A percentile compares a stretch with the other conserved stretches of the same genome.
These are phyloP conservation scores for Paxillus rubicundulus DNA, from an alignment of 768 basidiomycete species.

Conservation along the genomic window DNA sequence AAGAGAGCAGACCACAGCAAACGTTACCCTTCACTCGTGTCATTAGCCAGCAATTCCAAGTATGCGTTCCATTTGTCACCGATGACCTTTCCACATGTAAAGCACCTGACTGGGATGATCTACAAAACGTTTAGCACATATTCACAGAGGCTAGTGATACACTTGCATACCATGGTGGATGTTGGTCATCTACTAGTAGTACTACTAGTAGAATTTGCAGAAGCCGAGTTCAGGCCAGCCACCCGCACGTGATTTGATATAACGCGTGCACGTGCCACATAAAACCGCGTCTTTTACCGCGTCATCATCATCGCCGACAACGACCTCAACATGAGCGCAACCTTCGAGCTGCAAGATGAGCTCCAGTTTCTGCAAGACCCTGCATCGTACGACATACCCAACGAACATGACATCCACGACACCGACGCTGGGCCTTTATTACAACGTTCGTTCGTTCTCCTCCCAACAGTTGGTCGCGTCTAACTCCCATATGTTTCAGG, in stretches of 20 bases:
- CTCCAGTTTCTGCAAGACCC: constrained; percentile 61
- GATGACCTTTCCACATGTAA: constrained; percentile 95
- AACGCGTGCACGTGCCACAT: constrained; percentile 27
- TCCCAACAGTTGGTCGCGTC: background rate
- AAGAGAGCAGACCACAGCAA: background rate
- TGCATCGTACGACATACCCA: constrained; percentile 59
- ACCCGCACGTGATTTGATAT: constrained; percentile 4
- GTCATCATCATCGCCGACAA: constrained; percentile 7
- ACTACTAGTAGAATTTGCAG: too few species aligned
- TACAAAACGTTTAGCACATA: constrained; percentile 25
- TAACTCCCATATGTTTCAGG: constrained; percentile 38
- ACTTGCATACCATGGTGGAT: constrained; percentile 25
- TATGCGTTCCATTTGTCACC: constrained; percentile 96
- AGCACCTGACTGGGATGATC: constrained; percentile 97
- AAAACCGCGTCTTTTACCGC: constrained; percentile 6
- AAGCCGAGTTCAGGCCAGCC: background rate
- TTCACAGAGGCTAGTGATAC: background rate
- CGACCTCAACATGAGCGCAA: constrained; percentile 33
- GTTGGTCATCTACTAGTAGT: constrained; percentile 6
- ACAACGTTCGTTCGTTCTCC: constrained; percentile 45
- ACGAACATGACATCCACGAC: constrained; percentile 62
- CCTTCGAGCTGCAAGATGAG: constrained; percentile 80
- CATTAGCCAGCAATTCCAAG: constrained; percentile 74
- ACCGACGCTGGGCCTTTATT: constrained; percentile 56
- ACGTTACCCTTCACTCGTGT: constrained; percentile 84